phyloP scores from a whole-genome alignment of 139 green algal species.

The Eudorina sp. region DNA sequence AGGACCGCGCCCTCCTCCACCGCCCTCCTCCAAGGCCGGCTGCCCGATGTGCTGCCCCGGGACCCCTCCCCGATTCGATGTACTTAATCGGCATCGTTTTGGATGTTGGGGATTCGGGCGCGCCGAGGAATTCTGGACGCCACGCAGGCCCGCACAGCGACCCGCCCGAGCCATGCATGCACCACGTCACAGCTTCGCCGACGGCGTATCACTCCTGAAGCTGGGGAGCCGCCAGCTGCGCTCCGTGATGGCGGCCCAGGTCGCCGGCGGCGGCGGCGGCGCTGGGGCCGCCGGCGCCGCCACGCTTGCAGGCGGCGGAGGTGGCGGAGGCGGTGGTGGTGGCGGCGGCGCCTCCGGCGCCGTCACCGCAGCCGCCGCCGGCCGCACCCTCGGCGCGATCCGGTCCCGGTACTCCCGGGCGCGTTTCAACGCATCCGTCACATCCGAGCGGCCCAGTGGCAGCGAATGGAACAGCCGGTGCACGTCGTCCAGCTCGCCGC shows the following conservation, averaged over 20 bases:
- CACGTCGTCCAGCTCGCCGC: conserved; percentile 79
- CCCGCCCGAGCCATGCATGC: too few relatives aligned
- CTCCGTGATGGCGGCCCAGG: neutral
- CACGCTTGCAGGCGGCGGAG: too few relatives aligned
- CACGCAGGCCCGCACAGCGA: too few relatives aligned
- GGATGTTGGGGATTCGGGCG: too few relatives aligned
- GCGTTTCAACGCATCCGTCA: neutral
- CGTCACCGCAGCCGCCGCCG: neutral
- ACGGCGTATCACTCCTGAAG: neutral
- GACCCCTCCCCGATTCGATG: too few relatives aligned
- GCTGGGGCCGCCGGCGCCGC: neutral
- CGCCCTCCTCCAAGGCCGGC: too few relatives aligned
- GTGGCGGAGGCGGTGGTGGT: neutral
- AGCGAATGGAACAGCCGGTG: conserved; percentile 75
- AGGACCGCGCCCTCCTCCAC: too few relatives aligned
- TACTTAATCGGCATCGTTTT: too few relatives aligned
- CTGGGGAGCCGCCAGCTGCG: neutral
- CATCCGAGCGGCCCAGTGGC: neutral
- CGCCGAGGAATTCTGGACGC: too few relatives aligned
- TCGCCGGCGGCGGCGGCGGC: neutral
- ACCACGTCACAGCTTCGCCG: neutral
- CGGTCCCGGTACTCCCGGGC: conserved; percentile 15
- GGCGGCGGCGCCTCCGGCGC: neutral
- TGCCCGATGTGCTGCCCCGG: too few relatives aligned
- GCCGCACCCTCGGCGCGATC: neutral